These are phyloP conservation scores for Aspergillus avenaceus DNA, from an alignment of 495 filamentous ascomycete genomes.

Conservation along the genomic window DNA sequence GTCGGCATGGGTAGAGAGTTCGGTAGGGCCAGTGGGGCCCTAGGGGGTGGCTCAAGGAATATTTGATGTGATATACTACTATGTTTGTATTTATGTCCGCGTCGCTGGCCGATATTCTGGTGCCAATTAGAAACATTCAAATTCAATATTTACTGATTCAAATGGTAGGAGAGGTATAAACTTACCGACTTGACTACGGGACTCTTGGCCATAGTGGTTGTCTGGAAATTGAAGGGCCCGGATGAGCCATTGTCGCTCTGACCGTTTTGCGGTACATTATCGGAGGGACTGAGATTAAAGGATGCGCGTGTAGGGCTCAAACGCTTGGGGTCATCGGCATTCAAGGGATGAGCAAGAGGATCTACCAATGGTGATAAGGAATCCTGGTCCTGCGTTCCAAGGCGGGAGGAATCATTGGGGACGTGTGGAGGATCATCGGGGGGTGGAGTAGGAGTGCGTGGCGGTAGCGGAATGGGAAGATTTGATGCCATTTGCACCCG, in stretches of 20 bases:
- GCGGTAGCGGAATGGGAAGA: constrained; percentile 60
- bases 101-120: constrained; percentile 80
- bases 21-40: constrained; percentile 84
- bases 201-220: constrained; percentile 69
- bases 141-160: not conserved
- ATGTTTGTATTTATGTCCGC: constrained; percentile 97
- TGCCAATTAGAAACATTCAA: constrained; percentile 6
- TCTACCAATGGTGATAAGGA: constrained; percentile 60
- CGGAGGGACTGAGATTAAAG: constrained; percentile 41
- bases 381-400: constrained; percentile 48
- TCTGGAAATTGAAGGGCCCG: constrained; percentile 90
- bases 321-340: constrained; percentile 24
- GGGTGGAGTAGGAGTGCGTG: constrained; percentile 66
- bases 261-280: constrained; percentile 34
- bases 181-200: constrained; percentile 78
- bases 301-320: constrained; percentile 37
- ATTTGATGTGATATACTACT: constrained; percentile 95
- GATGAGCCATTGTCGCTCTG: constrained; percentile 35
- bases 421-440: constrained; percentile 43
- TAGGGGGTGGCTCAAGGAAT: constrained; percentile 88
- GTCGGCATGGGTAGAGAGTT: constrained; percentile 93
- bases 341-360: constrained; percentile 35
- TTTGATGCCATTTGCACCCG: constrained; percentile 48
- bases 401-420: constrained; percentile 8
- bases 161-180: constrained; percentile 4